A percentile compares a stretch with the other conserved stretches of the same genome.
phyloP scores from a whole-genome alignment of 2,329 filamentous ascomycete genomes.

The Colletotrichum australisinense region DNA sequence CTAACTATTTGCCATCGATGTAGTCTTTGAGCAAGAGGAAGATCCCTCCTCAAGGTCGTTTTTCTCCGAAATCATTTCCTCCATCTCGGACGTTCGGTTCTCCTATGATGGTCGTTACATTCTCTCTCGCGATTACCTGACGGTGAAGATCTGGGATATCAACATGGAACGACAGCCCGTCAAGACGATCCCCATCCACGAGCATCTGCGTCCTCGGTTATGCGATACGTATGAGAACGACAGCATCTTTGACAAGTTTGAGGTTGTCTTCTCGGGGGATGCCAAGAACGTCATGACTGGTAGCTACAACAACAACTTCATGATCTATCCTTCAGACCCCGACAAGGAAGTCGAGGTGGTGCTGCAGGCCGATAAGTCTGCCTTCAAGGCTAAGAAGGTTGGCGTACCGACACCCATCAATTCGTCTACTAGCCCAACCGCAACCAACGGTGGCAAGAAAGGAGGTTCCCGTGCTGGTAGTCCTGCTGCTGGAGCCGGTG shows the following conservation, averaged over 20 bases:
- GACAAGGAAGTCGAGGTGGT: constrained; percentile 98
- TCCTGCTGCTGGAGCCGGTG: constrained; percentile 74
- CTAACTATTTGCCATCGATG: neutral
- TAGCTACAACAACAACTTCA: constrained; percentile 99
- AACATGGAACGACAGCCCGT: constrained; percentile 98
- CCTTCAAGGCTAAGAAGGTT: constrained; percentile 99
- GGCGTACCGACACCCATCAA: constrained; percentile 98
- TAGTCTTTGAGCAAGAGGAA: constrained; percentile 99
- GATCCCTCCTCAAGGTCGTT: constrained; percentile 97
- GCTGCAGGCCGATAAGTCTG: constrained; percentile 96
- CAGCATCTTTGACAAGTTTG: constrained; percentile 99
- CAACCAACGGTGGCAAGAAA: constrained; percentile 84
- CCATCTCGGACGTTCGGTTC: constrained; percentile 98
- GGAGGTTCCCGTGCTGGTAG: constrained; percentile 88
- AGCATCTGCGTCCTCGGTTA: constrained; percentile 91
- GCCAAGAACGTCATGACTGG: constrained; percentile 99
- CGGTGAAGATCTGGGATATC: constrained; percentile 99
- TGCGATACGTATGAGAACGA: constrained; percentile 99
- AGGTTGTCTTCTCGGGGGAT: constrained; percentile 98
- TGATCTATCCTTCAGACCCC: constrained; percentile 98
- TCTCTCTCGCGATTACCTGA: constrained; percentile 95
- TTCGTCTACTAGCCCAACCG: constrained; percentile 76
- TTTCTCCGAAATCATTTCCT: constrained; percentile 99
- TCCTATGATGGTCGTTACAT: constrained; percentile 97
- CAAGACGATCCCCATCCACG: constrained; percentile 99